Base-by-base conservation (phyloP, 169 alveolate species). In the Plasmodium adleri region DNA sequence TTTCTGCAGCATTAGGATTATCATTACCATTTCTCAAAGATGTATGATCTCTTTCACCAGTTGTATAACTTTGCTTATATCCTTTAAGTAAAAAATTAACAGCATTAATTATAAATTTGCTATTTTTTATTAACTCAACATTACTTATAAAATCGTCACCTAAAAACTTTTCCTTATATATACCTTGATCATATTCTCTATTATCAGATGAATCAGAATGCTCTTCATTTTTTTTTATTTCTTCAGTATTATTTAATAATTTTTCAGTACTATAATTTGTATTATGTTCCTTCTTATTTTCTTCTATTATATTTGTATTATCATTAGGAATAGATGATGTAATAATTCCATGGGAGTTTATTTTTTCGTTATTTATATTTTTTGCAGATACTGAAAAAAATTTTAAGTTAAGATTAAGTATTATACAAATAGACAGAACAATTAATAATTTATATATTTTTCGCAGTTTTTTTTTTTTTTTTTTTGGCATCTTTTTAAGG, bases 81-180 rank as follows among this genome's bases (percentile, higher is more conserved):
- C 54, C 74, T 7, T 62, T 64, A 49, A 52, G 13, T 52, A 76
- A 76, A 12, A 28, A 64, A 45, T 66, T 76, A 20, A 76, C 15
- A 45, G 89, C 70, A 70, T 76, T 75, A 76, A 63, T 64, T 64
- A 76, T 64, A 58, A 76, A 76, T 28, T 32, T 76, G 43, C 75
- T 58, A 39, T 64, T 76, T 64, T 76, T 76, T 52, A 64, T 0
- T 49, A 76, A 5, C 20, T 76, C 76, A 64, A 47, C 20, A 47
- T 50, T 54, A 68, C 8, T 64, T 50, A 15, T 13, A n/a, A 76
- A 58, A 24, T 22, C 60, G 20, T 28, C 68, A 20, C 52, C 89
- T 22, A 63, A 13, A 58, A 76, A 76, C 24, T 76, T 76, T 64
- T 64, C 49, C 67, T 64, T 76, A 68, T 76, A 76, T 32, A 47